Evolutionary conservation across 2,329 filamentous ascomycete species (phyloP).

Genomic region (Monascus ruber): DNA sequence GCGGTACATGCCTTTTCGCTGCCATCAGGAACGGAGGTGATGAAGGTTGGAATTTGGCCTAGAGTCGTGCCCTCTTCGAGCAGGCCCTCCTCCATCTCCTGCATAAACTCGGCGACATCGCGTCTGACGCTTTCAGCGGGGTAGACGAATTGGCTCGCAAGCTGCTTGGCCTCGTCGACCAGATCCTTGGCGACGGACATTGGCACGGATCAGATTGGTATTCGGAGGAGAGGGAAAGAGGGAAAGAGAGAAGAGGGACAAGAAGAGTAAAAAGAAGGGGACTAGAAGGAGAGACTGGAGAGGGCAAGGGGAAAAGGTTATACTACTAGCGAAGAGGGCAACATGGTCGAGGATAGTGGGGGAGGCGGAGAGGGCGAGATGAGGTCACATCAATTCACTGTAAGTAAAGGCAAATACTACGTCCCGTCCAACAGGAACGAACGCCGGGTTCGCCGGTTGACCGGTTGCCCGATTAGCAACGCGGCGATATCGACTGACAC

Average conservation of each 20-base stretch:
- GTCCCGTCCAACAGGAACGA: too few species aligned
- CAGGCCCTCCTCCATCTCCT: conserved; percentile 79
- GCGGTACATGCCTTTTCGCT: conserved; percentile 68
- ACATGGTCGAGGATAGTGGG: too few species aligned
- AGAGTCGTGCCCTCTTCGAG: conserved; percentile 65
- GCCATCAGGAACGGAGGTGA: conserved; percentile 90
- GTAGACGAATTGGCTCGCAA: conserved; percentile 80
- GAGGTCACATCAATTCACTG: background rate
- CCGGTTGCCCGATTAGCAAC: too few species aligned
- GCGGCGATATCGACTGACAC: too few species aligned
- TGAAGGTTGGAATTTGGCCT: conserved; percentile 95
- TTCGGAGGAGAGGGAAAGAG: conserved; percentile 1
- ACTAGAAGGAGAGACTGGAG: background rate
- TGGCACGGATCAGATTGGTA: conserved; percentile 2
- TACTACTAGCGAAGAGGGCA: too few species aligned
- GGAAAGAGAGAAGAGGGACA: background rate
- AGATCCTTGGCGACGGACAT: conserved; percentile 26
- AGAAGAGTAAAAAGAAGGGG: background rate
- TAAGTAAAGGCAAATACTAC: too few species aligned
- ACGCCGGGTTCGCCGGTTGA: too few species aligned
- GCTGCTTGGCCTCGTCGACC: conserved; percentile 61
- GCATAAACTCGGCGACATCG: conserved; percentile 74
- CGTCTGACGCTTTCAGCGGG: conserved; percentile 64
- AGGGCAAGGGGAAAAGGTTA: background rate
- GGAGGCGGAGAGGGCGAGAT: background rate